Base-by-base conservation (phyloP, 78 protist genomes). In the Dictyostelium firmibasis region DNA sequence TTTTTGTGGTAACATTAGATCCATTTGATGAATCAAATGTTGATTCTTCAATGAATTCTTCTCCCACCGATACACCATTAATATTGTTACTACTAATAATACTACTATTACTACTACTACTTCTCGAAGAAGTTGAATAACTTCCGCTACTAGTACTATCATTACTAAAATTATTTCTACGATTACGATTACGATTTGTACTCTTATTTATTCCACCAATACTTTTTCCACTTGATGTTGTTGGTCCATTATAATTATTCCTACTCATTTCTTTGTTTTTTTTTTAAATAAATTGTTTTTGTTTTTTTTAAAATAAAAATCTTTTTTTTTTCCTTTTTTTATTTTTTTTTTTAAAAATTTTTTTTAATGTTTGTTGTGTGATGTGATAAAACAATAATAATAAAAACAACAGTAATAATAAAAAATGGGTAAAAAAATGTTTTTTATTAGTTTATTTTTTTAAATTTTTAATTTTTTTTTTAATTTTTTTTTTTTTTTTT, bases 181-280 rank as follows among this genome's bases (percentile, higher is more conserved):
- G 75, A 72, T 72, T 72, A 72, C 79, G 75, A 67, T 67, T 72
- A 72, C 79, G 79, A 72, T 27, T 72, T 33, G 36, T 72, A 72
- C 79, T 72, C 36, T 72, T 72, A 72, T 72, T 72, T 31, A 72
- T 57, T 2, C 86, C 67, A 82, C 86, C 13, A 50, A 31, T 33
- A 57, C 86, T 57, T 82, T 29, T 57, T 14, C 86, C 67, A 82
- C 20, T 47, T 41, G 85, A 41, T 31, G 86, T 25, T 25, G 86
- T 44, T 41, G 35, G 86, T 81, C 50, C 85, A 81, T 47, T 67
- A 72, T 72, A 33, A 72, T 33, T 72, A 33, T 72, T 72, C 36
- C 79, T 72, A 33, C 43, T 72, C 79, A 72, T 72, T 33, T 16
- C 31, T 25, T 14, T 70, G 2, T 11, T 2, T 67, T 3, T 67